Conservation (phyloP, 345 rosid species). For the Aurinia saxatilis region DNA sequence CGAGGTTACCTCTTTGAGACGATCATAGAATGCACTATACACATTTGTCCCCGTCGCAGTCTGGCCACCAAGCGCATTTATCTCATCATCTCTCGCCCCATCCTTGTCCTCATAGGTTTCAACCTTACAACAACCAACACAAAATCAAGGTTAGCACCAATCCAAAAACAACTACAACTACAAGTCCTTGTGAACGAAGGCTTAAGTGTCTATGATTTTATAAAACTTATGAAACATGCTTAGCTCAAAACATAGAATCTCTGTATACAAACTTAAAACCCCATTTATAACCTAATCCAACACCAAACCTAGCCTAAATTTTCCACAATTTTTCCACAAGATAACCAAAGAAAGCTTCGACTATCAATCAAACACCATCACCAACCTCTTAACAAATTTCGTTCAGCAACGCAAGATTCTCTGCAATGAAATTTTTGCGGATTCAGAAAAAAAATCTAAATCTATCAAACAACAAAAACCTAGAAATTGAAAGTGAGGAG, state of each 20-base stretch:
- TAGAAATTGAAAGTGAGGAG: background rate
- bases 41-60: constrained; percentile 66
- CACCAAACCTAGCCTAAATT: background rate
- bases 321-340: too few relatives aligned
- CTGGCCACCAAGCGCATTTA: constrained; percentile 89
- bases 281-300: background rate
- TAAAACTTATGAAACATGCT: too few relatives aligned
- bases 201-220: too few relatives aligned
- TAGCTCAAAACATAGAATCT: background rate
- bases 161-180: background rate
- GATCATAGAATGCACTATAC: constrained; percentile 81
- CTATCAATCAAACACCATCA: background rate
- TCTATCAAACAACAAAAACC: background rate
- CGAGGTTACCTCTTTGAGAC: constrained; percentile 79
- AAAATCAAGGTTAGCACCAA: constrained; percentile 4
- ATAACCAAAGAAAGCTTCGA: background rate
- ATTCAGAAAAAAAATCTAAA: background rate
- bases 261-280: background rate
- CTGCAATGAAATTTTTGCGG: background rate
- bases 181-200: too few relatives aligned
- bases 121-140: constrained; percentile 32
- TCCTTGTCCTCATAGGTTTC: constrained; percentile 87
- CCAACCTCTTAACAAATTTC: background rate
- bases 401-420: background rate
- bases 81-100: constrained; percentile 85